These are phyloP conservation scores for Cadophora luteo-olivacea DNA, from an alignment of 2,329 filamentous ascomycete species.

Conservation along the genomic window DNA sequence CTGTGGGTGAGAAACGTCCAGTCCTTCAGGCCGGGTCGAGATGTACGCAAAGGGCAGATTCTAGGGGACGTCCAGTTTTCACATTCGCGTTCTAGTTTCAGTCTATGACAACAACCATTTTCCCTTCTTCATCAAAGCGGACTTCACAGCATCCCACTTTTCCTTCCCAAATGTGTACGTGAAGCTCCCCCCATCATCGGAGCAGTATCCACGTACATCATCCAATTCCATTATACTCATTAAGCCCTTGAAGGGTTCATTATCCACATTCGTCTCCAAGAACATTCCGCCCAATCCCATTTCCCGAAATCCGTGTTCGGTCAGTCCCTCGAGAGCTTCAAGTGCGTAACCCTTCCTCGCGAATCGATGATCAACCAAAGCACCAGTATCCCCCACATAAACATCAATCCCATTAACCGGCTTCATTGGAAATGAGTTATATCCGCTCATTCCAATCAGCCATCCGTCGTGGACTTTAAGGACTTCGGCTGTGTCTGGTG, in stretches of 20 bases:
- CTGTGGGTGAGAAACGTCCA: conserved; percentile 51
- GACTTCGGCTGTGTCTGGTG: neutral
- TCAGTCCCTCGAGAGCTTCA: neutral
- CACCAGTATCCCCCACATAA: neutral
- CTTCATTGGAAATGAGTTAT: neutral
- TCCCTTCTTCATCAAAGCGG: neutral
- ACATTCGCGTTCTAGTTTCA: neutral
- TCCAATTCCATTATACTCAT: neutral
- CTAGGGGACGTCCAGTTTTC: neutral
- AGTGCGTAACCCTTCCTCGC: neutral
- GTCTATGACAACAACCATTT: neutral
- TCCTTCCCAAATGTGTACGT: neutral
- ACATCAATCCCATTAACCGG: neutral
- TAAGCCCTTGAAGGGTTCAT: neutral
- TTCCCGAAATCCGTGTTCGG: neutral
- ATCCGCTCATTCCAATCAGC: neutral
- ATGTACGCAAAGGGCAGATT: neutral
- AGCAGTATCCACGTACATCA: neutral
- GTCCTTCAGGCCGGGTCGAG: conserved; percentile 19
- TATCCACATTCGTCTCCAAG: neutral
- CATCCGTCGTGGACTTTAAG: neutral
- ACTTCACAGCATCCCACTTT: neutral
- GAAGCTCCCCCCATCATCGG: neutral
- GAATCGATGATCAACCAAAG: neutral
- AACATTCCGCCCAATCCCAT: neutral